Evolutionary conservation across 2,329 filamentous ascomycete species (phyloP), one percentile per base, ranked within the genome.

Genomic region (Cryphonectria japonica): DNA sequence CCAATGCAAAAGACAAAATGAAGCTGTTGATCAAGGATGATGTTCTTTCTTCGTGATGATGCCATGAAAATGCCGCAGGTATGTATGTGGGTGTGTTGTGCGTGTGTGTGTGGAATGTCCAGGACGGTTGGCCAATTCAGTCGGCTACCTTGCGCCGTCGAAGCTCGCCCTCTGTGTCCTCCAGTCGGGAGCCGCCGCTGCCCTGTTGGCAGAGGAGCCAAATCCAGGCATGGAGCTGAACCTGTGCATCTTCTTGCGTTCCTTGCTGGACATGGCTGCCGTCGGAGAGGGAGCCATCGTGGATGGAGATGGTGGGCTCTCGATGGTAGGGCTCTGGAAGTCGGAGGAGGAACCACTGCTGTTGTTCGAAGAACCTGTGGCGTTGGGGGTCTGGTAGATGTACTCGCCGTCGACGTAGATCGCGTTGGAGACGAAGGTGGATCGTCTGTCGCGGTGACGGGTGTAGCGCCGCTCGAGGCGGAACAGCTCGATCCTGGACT

Each of bases 381-480:
- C 84, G 81, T 82, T 86, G 74, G 88, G 88, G 0, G 86, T 88
- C 78, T 90, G 86, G 86, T 94, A 97, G 80, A 97, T 86, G 84
- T 98, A 98, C 85, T 98, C 95, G 82, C 95, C 96, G 80, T 98
- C 93, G 75, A 98, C 92, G 82, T 98, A 98, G 80, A 93, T 88
- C 41, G 94, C 95, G 78, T 93, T 94, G 78, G 93, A 94, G 78
- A 92, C 90, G 81, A 97, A 97, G 72, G 93, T 96, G 69, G 91
- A 95, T 80, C 95, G 93, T 76, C 95, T 93, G 77, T 90, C 83
- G 78, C 95, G 94, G 80, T 94, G 92, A 78, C 92, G 92, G 67
- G 95, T 97, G 86, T 98, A 98, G 77, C 94, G 92, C 84, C 98
- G 92, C 85, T 98, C 95, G 76, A 98, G 91, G 66, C 94, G 93